These are phyloP conservation scores for Hyparrhenia diplandra DNA, from an alignment of 176 grass and related monocot genomes.

Conservation along the genomic window DNA sequence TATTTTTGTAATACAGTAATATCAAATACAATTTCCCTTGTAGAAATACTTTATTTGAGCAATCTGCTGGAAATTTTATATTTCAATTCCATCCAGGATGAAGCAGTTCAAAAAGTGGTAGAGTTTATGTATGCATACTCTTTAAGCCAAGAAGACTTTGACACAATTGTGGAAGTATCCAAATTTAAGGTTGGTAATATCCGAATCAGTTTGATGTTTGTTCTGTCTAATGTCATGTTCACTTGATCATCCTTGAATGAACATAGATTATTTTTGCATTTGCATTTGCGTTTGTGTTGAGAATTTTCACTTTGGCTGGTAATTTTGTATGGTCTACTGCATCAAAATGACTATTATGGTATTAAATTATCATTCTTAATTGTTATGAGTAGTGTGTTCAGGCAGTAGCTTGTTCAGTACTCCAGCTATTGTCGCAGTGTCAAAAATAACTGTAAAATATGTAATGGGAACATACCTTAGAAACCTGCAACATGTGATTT, in stretches of 20 bases:
- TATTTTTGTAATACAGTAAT: no score
- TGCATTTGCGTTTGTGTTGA: neutral
- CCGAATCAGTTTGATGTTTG: no score
- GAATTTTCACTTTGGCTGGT: neutral
- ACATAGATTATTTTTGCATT: neutral
- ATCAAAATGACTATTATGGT: neutral
- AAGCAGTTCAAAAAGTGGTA: slow-evolving; percentile 81
- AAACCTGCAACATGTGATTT: neutral
- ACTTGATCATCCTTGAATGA: slow-evolving; percentile 4
- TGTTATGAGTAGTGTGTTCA: neutral
- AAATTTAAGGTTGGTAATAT: slow-evolving; percentile 77
- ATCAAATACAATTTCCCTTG: neutral
- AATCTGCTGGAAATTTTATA: slow-evolving; percentile 16
- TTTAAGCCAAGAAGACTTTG: slow-evolving; percentile 93
- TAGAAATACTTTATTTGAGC: neutral
- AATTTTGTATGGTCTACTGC: neutral
- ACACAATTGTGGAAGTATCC: slow-evolving; percentile 88
- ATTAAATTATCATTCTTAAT: slow-evolving; percentile 14
- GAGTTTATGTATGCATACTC: slow-evolving; percentile 97
- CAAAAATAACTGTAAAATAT: neutral
- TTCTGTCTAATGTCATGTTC: neutral
- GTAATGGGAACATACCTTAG: neutral
- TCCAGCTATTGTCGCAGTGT: neutral
- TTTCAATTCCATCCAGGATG: slow-evolving; percentile 53
- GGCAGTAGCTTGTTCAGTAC: neutral